phyloP scores from a whole-genome alignment of 163 green algal genomes.

The Scenedesmus sp. region DNA sequence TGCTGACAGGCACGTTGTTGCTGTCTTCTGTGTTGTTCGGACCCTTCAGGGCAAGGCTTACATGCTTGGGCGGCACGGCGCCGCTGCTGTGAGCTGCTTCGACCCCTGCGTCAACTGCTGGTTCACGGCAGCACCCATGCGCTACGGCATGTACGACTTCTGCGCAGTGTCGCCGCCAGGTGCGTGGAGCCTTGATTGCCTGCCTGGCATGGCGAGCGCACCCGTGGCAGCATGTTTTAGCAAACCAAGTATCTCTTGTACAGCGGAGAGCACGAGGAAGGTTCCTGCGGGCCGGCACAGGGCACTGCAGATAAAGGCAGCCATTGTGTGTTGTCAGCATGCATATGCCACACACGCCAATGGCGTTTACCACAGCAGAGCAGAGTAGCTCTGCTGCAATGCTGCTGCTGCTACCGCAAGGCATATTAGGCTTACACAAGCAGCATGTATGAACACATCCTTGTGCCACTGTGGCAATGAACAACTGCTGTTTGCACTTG shows the following conservation, averaged over 20 bases:
- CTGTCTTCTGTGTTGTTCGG: neutral
- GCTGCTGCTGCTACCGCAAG: too few relatives aligned
- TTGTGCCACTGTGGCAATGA: too few relatives aligned
- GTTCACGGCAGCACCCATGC: constrained; percentile 21
- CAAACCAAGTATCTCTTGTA: neutral
- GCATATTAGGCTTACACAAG: too few relatives aligned
- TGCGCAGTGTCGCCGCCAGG: constrained; percentile 13
- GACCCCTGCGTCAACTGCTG: constrained; percentile 31
- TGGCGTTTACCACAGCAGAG: too few relatives aligned
- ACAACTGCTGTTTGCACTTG: too few relatives aligned
- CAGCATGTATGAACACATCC: too few relatives aligned
- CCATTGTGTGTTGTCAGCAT: neutral
- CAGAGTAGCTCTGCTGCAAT: too few relatives aligned
- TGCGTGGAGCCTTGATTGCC: neutral
- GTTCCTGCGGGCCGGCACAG: too few relatives aligned
- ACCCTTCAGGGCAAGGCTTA: neutral
- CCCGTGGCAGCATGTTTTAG: neutral
- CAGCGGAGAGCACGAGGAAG: too few relatives aligned
- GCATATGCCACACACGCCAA: too few relatives aligned
- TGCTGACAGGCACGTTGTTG: neutral
- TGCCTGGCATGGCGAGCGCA: neutral
- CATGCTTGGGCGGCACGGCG: constrained; percentile 13
- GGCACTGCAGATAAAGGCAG: too few relatives aligned
- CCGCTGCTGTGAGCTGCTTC: constrained; percentile 24
- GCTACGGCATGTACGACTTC: constrained; percentile 35